phyloP scores from a whole-genome alignment of 1,139 yeast species.

The Magnusiomyces clavatus region DNA sequence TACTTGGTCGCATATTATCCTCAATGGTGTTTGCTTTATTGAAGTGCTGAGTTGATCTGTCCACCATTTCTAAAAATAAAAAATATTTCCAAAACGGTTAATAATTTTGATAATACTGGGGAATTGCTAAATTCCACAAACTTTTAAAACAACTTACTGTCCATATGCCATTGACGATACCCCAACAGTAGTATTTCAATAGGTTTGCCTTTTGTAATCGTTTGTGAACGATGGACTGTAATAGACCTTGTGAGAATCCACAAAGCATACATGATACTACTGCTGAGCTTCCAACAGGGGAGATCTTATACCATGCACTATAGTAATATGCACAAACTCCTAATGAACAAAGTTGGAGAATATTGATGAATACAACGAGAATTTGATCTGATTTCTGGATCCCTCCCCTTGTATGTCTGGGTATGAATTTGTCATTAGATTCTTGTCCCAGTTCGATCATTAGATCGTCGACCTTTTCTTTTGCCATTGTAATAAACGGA shows the following conservation, averaged over 20 bases:
- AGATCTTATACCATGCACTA: conserved; percentile 14
- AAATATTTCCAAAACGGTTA: neutral
- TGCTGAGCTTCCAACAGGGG: conserved; percentile 31
- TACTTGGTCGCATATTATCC: conserved; percentile 29
- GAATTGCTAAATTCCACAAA: neutral
- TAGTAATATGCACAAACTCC: neutral
- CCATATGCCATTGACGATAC: conserved; percentile 32
- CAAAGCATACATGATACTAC: conserved; percentile 28
- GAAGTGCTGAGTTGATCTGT: conserved; percentile 26
- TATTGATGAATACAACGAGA: neutral
- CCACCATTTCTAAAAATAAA: conserved; percentile 30
- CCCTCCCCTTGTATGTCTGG: no score
- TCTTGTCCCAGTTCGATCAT: no score
- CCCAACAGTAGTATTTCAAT: conserved; percentile 34
- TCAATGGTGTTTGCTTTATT: conserved; percentile 20
- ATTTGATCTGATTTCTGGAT: no score
- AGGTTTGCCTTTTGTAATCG: conserved; percentile 19
- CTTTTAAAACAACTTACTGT: conserved; percentile 20
- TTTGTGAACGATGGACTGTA: conserved; percentile 24
- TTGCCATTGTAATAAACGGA: no score
- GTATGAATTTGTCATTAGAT: no score
- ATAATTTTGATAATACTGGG: neutral
- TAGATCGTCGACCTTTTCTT: no score
- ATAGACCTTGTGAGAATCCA: conserved; percentile 31
- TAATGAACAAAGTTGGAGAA: neutral